Evolutionary conservation across 305 asterid genomes (phyloP), one percentile per base, ranked within the genome.

Genomic region (Andrographis paniculata): DNA sequence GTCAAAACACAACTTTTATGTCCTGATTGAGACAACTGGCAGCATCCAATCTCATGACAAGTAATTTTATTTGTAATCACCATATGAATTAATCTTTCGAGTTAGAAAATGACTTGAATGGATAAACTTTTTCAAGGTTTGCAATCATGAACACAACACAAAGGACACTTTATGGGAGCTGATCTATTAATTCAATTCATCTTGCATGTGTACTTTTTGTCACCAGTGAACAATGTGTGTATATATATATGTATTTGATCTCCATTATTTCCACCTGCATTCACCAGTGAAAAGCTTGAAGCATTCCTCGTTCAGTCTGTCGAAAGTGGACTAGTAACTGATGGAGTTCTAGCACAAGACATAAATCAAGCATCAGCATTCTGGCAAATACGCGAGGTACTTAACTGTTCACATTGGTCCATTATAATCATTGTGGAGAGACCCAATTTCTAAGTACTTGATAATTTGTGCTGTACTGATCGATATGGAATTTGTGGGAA

Each of bases 311-410:
- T 77, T 61, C 75, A 71, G 58, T 68, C 89, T 44, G 73, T 91
- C 68, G 92, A 86, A 75, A 79, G 69, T 73, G 96, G 86, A 52
- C 52, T 91, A 74, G 51, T 91, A 66, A 70, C 78, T 41, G 95
- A 91, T 77, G 99, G 99, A 65, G 96, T 66, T 70, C 64, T 91
- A 65, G 96, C 99, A 24, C 99, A 91, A 75, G 99, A 91, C 65
- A 75, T 91, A 38, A 86, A 84, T 68, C 99, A 91, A 69, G 84
- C 87, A 62, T 86, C 93, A 58, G 77, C 96, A 20, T 86, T 88
- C 76, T 91, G 99, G 99, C 79, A 65, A 55, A 83, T 91, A 54
- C 96, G 96, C 10, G 99, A 91, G 99, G 98, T 89, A 63, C 45
- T 54, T 54, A 21, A 42, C 6, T 4, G 4, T 24, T 24, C 30